These are phyloP conservation scores for Aspergillus calidoustus DNA, from an alignment of 2,329 filamentous ascomycete genomes.

Conservation along the genomic window DNA sequence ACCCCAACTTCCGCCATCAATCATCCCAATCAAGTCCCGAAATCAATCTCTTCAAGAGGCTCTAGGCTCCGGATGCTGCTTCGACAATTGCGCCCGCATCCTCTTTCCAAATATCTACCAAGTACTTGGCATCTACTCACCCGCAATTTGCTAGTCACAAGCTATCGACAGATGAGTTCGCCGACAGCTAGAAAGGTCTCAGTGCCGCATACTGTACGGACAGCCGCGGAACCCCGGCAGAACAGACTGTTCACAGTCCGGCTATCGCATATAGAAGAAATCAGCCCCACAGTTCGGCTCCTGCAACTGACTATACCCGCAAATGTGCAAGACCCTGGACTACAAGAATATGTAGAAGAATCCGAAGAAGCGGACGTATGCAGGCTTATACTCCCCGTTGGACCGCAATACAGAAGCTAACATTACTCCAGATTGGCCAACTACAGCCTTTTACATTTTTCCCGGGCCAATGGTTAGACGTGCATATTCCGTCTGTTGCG, in stretches of 20 bases:
- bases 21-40: not conserved
- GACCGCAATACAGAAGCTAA: not conserved
- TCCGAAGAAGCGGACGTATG: conserved; percentile 55
- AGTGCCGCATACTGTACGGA: conserved; percentile 69
- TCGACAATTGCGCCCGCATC: conserved; percentile 14
- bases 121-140: conserved; percentile 11
- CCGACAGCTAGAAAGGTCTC: conserved; percentile 37
- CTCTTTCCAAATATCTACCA: conserved; percentile 8
- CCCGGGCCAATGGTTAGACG: conserved; percentile 88
- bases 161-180: conserved; percentile 32
- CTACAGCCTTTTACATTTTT: conserved; percentile 62
- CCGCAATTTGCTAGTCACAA: not conserved
- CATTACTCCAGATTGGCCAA: conserved; percentile 25
- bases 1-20: not conserved
- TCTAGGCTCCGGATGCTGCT: conserved; percentile 20
- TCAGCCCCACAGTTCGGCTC: conserved; percentile 71
- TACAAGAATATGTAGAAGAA: conserved; percentile 21
- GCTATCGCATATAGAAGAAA: conserved; percentile 63
- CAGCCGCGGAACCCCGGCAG: conserved; percentile 73
- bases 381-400: not conserved
- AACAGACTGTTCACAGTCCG: conserved; percentile 66
- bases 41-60: not conserved
- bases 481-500: conserved; percentile 69
- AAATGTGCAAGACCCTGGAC: conserved; percentile 37
- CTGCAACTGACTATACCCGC: conserved; percentile 65